phyloP scores from a whole-genome alignment of 371 early-diverging fungal species.

The Zychaea mexicana region DNA sequence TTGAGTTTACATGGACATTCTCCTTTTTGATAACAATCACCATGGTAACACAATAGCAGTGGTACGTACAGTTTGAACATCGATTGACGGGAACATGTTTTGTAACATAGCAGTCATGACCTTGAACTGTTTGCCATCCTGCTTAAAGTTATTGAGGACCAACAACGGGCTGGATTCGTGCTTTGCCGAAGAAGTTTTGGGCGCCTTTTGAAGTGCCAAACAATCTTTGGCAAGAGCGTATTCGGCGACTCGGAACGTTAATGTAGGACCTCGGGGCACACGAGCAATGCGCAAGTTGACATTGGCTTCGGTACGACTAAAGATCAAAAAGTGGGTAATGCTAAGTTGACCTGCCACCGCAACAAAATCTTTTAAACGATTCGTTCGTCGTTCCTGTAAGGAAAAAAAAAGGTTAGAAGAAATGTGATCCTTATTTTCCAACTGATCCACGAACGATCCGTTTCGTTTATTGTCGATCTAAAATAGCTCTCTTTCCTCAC shows the following conservation, averaged over 20 bases:
- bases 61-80: slow-evolving; percentile 82
- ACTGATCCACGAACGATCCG: too few relatives aligned
- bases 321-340: slow-evolving; percentile 88
- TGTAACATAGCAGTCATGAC: slow-evolving; percentile 94
- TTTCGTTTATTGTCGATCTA: not conserved
- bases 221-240: slow-evolving; percentile 90
- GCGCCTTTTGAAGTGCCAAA: slow-evolving; percentile 71
- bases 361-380: slow-evolving; percentile 94
- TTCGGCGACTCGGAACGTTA: slow-evolving; percentile 84
- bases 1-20: too few relatives aligned
- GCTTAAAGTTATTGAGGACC: slow-evolving; percentile 91
- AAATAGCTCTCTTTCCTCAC: slow-evolving; percentile 29
- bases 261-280: slow-evolving; percentile 93
- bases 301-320: slow-evolving; percentile 82
- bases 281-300: slow-evolving; percentile 87
- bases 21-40: too few relatives aligned
- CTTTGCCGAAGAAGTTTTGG: slow-evolving; percentile 81
- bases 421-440: too few relatives aligned
- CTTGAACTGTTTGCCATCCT: slow-evolving; percentile 80
- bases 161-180: slow-evolving; percentile 83
- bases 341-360: slow-evolving; percentile 84
- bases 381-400: slow-evolving; percentile 86
- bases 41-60: too few relatives aligned
- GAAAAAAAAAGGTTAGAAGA: too few relatives aligned
- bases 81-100: slow-evolving; percentile 95